Evolutionary conservation across 352 stramenopile species (phyloP), one percentile per base, ranked within the genome.

Genomic region (Achlya hypogyna): DNA sequence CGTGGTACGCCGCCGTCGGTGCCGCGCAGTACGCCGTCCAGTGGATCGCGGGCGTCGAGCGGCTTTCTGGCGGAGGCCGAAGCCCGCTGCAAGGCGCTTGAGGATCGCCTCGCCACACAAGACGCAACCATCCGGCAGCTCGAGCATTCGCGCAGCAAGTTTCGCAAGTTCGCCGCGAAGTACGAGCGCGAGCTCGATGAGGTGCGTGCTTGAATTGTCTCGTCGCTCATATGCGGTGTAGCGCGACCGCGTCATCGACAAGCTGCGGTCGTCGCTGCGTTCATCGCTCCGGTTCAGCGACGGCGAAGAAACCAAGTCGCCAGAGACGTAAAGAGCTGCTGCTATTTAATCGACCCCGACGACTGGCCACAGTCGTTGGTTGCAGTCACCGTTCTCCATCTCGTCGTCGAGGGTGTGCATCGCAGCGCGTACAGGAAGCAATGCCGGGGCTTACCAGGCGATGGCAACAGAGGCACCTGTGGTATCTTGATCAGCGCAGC

Each of bases 171-270:
- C 51, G 85, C 82, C 0, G 85, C 81, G 5, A 91, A 92, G 62
- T 93, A 93, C 35, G 85, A 93, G 65, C 77, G 77, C 14, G 85
- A 93, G 58, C 88, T 93, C 56, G 81, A 93, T 62, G 75, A 89
- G 76, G 84, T 91, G 62, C 43, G 72, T 62, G 14, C 23, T 25
- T 63, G 20, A 5, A 35, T 22, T 56, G 6, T 64, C n/a, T n/a
- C n/a, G 16, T 51, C 34, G 12, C 18, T 18, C 16, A 6, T 42
- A 59, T 28, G 27, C 25, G 53, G 51, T 5, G 40, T 25, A 80
- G 72, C 62, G 74, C 3, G 74, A 80, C 51, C 66, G 71, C 14
- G 25, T 74, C 12, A 80, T 80, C 47, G 74, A 78, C 58, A 72
- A 72, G 32, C 64, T 79, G 16, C 74, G 71, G 18, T 70, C 51